A percentile compares a stretch with the other conserved stretches of the same genome.
These are phyloP conservation scores for Magnusiomyces paraingens DNA, from an alignment of 1,139 yeast genomes.

Conservation along the genomic window DNA sequence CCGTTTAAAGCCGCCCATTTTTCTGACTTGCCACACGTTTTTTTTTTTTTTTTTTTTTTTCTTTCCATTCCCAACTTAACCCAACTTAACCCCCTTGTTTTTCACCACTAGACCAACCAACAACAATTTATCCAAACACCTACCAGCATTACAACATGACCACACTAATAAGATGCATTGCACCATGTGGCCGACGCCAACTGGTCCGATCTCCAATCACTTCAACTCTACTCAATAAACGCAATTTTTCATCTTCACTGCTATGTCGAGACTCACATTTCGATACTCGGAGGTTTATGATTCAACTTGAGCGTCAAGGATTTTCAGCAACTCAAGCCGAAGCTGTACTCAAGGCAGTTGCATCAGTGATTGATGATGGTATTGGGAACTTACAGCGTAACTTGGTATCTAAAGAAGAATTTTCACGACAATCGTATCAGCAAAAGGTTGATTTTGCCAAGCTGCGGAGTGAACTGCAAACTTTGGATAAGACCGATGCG, in stretches of 20 bases:
- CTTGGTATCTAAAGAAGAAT: conserved; percentile 72
- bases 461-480: conserved; percentile 81
- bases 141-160: not conserved
- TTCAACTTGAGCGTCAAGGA: conserved; percentile 61
- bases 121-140: not conserved
- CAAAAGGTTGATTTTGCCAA: conserved; percentile 96
- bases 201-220: too few species aligned
- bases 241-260: not conserved
- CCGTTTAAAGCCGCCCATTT: not conserved
- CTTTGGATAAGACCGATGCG: conserved; percentile 82
- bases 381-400: conserved; percentile 67
- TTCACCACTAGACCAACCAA: not conserved
- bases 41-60: not conserved
- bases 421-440: conserved; percentile 81
- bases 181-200: too few species aligned
- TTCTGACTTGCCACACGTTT: not conserved
- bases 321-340: conserved; percentile 74
- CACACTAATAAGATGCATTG: not conserved
- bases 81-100: too few species aligned
- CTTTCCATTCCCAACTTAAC: too few species aligned
- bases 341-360: conserved; percentile 68
- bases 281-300: conserved; percentile 73
- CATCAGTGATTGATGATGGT: conserved; percentile 76
- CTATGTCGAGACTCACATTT: conserved; percentile 39
- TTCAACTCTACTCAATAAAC: too few species aligned